These are phyloP conservation scores for Xylariaceae sp. DNA, from an alignment of 2,329 filamentous ascomycete species.

Conservation along the genomic window DNA sequence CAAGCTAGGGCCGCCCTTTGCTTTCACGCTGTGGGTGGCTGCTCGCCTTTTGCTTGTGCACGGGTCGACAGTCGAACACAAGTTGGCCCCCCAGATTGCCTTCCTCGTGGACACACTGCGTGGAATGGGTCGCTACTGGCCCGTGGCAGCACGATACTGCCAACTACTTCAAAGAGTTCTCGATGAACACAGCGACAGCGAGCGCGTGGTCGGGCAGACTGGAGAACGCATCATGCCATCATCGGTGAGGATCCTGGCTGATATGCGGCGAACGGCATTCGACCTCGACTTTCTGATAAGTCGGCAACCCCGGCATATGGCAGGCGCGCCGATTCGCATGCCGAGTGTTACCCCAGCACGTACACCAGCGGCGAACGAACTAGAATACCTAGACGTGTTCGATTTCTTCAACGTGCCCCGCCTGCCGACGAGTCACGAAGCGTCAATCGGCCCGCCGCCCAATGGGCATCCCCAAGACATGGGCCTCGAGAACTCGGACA, in stretches of 20 bases:
- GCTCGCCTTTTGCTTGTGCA: constrained; percentile 84
- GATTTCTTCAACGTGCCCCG: constrained; percentile 92
- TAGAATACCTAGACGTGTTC: constrained; percentile 90
- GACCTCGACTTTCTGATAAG: constrained; percentile 89
- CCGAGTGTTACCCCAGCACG: constrained; percentile 57
- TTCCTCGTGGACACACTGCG: constrained; percentile 79
- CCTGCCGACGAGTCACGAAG: constrained; percentile 49
- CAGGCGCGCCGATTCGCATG: constrained; percentile 40
- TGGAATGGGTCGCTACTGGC: constrained; percentile 80
- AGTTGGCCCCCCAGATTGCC: constrained; percentile 72
- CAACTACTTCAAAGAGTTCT: constrained; percentile 76
- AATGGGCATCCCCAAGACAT: constrained; percentile 15
- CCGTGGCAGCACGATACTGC: constrained; percentile 78
- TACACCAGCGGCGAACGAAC: constrained; percentile 72
- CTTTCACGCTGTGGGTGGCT: constrained; percentile 89
- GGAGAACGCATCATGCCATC: constrained; percentile 74
- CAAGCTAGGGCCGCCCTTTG: constrained; percentile 84
- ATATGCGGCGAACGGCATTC: constrained; percentile 87
- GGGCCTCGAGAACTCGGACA: constrained; percentile 14
- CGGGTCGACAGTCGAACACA: constrained; percentile 82
- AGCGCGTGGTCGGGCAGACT: constrained; percentile 48
- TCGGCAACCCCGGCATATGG: constrained; percentile 60
- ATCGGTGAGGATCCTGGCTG: constrained; percentile 80
- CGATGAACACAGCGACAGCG: constrained; percentile 78
- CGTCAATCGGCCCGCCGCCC: constrained; percentile 19